These are phyloP conservation scores for Xylaria sp. DNA, from an alignment of 2,329 filamentous ascomycete species.

Conservation along the genomic window DNA sequence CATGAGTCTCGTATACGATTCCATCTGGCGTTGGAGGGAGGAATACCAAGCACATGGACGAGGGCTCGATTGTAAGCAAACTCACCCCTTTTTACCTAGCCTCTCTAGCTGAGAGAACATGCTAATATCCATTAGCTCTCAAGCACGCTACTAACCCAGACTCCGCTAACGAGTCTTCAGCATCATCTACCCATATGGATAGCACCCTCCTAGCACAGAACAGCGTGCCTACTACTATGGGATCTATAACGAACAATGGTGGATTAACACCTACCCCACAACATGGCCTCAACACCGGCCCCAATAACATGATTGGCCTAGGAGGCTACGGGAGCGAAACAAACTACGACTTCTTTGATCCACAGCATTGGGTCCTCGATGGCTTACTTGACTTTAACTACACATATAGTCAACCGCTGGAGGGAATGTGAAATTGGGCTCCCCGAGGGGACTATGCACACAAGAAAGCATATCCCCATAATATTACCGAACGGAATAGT, in stretches of 20 bases:
- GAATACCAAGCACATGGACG: conserved; percentile 76
- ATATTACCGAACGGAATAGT: conserved; percentile 1
- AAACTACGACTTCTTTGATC: conserved; percentile 88
- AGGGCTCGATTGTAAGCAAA: conserved; percentile 70
- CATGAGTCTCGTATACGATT: conserved; percentile 85
- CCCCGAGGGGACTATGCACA: neutral
- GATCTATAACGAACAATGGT: conserved; percentile 56
- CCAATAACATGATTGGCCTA: conserved; percentile 57
- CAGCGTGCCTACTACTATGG: conserved; percentile 55
- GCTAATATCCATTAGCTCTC: conserved; percentile 61
- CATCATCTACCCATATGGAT: conserved; percentile 69
- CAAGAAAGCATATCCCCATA: neutral
- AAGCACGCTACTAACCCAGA: conserved; percentile 89
- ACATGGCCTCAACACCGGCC: conserved; percentile 50
- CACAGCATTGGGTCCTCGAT: conserved; percentile 92
- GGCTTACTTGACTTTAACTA: conserved; percentile 82
- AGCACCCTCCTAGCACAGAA: conserved; percentile 62
- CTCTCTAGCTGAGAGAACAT: conserved; percentile 38
- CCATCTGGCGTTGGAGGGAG: conserved; percentile 84
- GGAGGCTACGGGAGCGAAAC: conserved; percentile 64
- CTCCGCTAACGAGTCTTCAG: conserved; percentile 74
- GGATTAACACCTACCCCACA: conserved; percentile 58
- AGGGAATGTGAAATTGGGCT: conserved; percentile 51
- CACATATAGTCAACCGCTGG: conserved; percentile 58
- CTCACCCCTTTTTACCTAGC: conserved; percentile 36